These are phyloP conservation scores for Skeletonema costatum DNA, from an alignment of 108 stramenopile genomes.

Conservation along the genomic window DNA sequence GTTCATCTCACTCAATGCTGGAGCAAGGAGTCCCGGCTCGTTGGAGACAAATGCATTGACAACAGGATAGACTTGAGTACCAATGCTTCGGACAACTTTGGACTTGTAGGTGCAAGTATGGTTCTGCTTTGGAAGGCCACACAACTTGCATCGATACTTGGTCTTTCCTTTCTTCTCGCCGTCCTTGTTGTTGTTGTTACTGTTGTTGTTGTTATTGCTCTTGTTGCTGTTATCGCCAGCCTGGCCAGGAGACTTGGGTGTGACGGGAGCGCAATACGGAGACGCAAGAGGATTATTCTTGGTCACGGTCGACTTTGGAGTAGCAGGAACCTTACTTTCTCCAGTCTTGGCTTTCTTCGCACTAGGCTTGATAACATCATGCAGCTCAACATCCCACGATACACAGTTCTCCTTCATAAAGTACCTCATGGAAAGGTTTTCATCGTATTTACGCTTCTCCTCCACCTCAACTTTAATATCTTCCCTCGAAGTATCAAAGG, in stretches of 20 bases:
- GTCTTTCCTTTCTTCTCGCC: slow-evolving; percentile 36
- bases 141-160: slow-evolving; percentile 77
- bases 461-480: slow-evolving; percentile 12
- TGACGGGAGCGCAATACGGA: slow-evolving; percentile 27
- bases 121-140: slow-evolving; percentile 88
- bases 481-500: slow-evolving; percentile 12
- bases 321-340: background rate
- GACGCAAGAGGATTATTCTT: background rate
- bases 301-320: background rate
- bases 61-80: slow-evolving; percentile 75
- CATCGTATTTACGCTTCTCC: slow-evolving; percentile 24
- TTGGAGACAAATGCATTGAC: slow-evolving; percentile 73
- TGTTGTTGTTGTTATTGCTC: slow-evolving; percentile 6
- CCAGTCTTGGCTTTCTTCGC: background rate
- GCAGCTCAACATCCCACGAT: slow-evolving; percentile 46
- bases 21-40: slow-evolving; percentile 76
- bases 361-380: slow-evolving; percentile 19
- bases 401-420: slow-evolving; percentile 44
- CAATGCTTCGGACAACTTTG: slow-evolving; percentile 75
- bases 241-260: slow-evolving; percentile 26
- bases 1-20: slow-evolving; percentile 79
- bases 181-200: background rate
- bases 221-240: background rate
- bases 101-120: slow-evolving; percentile 73
- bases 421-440: slow-evolving; percentile 24